These are phyloP conservation scores for Apostasia shenzhenica DNA, from an alignment of 106 monocot species.

Conservation along the genomic window DNA sequence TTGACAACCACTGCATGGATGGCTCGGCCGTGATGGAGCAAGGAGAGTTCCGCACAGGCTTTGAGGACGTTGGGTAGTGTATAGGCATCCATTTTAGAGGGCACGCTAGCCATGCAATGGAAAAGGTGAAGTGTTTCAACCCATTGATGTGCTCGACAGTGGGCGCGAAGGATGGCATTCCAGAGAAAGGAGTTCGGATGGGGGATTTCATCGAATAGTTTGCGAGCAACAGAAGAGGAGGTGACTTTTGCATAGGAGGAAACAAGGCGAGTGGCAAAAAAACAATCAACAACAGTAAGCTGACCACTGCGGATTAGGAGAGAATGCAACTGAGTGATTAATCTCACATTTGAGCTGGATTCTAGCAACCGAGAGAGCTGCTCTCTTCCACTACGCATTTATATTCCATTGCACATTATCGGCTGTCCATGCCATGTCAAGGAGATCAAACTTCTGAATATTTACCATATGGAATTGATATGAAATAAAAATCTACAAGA, in stretches of 20 bases:
- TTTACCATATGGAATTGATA: too few species aligned
- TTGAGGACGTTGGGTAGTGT: slow-evolving; percentile 42
- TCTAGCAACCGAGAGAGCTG: slow-evolving; percentile 17
- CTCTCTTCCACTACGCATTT: slow-evolving; percentile 17
- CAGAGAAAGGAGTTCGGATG: slow-evolving; percentile 34
- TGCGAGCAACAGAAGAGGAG: slow-evolving; percentile 13
- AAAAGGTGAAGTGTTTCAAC: slow-evolving; percentile 4
- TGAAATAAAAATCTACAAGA: too few species aligned
- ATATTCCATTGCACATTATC: too few species aligned
- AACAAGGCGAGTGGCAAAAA: slow-evolving; percentile 14
- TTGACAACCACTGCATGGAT: slow-evolving; percentile 30
- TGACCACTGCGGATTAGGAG: slow-evolving; percentile 8
- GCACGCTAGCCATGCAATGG: slow-evolving; percentile 12
- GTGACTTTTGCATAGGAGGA: slow-evolving; percentile 8
- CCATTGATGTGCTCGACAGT: slow-evolving; percentile 37
- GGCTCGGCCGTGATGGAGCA: slow-evolving; percentile 21
- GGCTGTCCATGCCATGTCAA: too few species aligned
- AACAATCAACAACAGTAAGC: slow-evolving; percentile 14
- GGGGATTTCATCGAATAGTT: slow-evolving; percentile 45
- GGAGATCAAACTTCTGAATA: too few species aligned
- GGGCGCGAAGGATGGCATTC: slow-evolving; percentile 48
- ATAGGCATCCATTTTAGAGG: slow-evolving; percentile 25
- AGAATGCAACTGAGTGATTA: slow-evolving; percentile 10
- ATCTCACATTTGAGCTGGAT: slow-evolving; percentile 5
- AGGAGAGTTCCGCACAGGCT: slow-evolving; percentile 20